These are phyloP conservation scores for Colletotrichum scovillei DNA, from an alignment of 2,329 filamentous ascomycete species.

Conservation along the genomic window DNA sequence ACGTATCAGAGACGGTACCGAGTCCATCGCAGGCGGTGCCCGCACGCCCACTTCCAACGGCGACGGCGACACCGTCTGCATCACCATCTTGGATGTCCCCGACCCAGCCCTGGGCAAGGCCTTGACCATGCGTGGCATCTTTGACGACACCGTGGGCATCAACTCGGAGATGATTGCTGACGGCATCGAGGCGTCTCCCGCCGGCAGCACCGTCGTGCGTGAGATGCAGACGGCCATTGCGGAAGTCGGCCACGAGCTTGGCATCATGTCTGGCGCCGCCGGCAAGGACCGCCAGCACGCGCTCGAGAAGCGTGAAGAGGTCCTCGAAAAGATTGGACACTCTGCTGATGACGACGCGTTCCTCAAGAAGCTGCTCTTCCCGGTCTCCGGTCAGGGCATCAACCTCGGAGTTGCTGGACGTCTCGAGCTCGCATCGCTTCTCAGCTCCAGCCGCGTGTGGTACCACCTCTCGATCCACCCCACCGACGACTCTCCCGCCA, in stretches of 20 bases:
- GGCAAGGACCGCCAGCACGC: conserved; percentile 81
- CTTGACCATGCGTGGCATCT: conserved; percentile 87
- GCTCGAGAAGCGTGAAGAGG: conserved; percentile 82
- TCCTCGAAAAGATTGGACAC: conserved; percentile 88
- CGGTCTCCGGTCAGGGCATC: conserved; percentile 81
- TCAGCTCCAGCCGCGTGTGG: conserved; percentile 91
- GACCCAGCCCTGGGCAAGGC: conserved; percentile 85
- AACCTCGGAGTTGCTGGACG: conserved; percentile 81
- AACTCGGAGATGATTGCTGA: conserved; percentile 98
- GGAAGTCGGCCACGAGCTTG: conserved; percentile 82
- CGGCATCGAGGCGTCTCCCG: conserved; percentile 79
- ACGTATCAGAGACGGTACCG: conserved; percentile 72
- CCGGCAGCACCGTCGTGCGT: conserved; percentile 83
- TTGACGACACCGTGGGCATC: conserved; percentile 92
- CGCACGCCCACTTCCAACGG: conserved; percentile 76
- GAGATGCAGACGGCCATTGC: conserved; percentile 88
- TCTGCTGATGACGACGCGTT: conserved; percentile 87
- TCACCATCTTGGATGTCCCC: conserved; percentile 90
- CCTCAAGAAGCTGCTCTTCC: conserved; percentile 83
- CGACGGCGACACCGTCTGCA: conserved; percentile 85
- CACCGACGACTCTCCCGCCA: conserved; percentile 84
- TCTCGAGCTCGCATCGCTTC: conserved; percentile 78
- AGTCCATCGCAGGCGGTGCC: conserved; percentile 72
- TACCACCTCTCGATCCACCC: conserved; percentile 94
- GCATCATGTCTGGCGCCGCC: conserved; percentile 74